These are phyloP conservation scores for Marchantia polymorpha DNA, from an alignment of 225 moss, liverwort and hornwort species.

Conservation along the genomic window DNA sequence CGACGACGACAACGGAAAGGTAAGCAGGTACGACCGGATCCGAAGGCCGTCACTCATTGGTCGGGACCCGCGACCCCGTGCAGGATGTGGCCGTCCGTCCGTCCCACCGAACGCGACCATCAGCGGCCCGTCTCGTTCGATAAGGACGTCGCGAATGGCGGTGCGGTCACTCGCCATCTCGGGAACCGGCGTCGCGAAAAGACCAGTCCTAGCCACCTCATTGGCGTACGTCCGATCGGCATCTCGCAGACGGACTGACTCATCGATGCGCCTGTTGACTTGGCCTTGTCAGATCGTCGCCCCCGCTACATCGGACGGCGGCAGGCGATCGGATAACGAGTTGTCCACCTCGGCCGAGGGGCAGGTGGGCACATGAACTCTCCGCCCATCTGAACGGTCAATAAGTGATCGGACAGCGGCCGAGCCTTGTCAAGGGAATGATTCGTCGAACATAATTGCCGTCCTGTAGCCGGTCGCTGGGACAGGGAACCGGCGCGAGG, in stretches of 20 bases:
- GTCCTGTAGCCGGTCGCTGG: not conserved
- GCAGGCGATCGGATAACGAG: not conserved
- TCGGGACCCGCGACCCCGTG: no score
- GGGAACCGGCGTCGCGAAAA: constrained; percentile 1
- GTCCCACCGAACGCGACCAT: not conserved
- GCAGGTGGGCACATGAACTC: not conserved
- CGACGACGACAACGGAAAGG: not conserved
- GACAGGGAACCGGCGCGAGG: not conserved
- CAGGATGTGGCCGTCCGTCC: not conserved
- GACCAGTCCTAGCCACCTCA: not conserved
- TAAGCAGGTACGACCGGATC: not conserved
- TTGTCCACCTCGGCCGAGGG: not conserved
- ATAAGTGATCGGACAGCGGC: not conserved
- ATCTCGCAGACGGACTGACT: not conserved
- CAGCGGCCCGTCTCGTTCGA: not conserved
- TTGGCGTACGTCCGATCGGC: not conserved
- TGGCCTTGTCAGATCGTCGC: not conserved
- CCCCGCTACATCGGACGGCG: not conserved
- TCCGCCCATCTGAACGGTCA: not conserved
- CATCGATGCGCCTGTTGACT: not conserved
- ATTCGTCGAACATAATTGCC: not conserved
- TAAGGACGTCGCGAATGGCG: not conserved
- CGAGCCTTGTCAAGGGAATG: not conserved
- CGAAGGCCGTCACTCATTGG: no score
- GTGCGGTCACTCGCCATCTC: not conserved